Base-by-base conservation (phyloP, 2,329 filamentous ascomycete species). In the Didymella arachidicola region DNA sequence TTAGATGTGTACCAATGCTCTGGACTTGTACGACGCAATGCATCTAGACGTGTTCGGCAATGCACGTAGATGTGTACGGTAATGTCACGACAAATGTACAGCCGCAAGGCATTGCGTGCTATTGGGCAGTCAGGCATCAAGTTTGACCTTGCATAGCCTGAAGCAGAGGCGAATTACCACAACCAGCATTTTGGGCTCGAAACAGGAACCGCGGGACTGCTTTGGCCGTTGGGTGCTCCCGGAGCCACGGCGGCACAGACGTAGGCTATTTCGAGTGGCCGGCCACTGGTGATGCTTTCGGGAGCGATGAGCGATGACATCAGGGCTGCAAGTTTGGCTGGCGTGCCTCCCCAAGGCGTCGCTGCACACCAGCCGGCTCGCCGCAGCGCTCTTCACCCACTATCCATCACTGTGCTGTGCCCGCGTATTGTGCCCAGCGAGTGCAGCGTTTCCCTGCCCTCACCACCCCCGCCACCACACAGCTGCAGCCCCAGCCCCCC, bases 221-320 rank as follows among this genome's bases (percentile, higher is more conserved):
- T 53, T 50, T 59, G 50, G 53, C 43, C 58, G 29, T 30, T 32
- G 29, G 34, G 53, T 25, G 58, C 32, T 41, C 47, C 44, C 48
- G 48, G 49, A 30, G 49, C 53, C 10, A 34, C 42, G 58, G 32
- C 36, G 38, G 18, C 18, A 19, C 38, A 19, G 44, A 39, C 39
- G 26, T 39, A 38, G 45, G 11, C 49, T 34, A 53, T 34, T 41
- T 54, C 2, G 45, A 38, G 32, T 16, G 43, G 51, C 19, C 19
- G 18, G 56, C 22, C 22, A 22, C 22, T 53, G 56, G 56, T 53
- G 56, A 53, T 59, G 56, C 18, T 36, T 51, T 53, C 32, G 26
- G 50, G 39, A n/a, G 34, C 50, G 39, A 59, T 59, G 39, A n/a
- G 34, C 50, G 39, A 59, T 59, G 56, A 59, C 56, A 59, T 59